Evolutionary conservation across 2,329 filamentous ascomycete species (phyloP).

Genomic region (Talaromyces pinophilus): DNA sequence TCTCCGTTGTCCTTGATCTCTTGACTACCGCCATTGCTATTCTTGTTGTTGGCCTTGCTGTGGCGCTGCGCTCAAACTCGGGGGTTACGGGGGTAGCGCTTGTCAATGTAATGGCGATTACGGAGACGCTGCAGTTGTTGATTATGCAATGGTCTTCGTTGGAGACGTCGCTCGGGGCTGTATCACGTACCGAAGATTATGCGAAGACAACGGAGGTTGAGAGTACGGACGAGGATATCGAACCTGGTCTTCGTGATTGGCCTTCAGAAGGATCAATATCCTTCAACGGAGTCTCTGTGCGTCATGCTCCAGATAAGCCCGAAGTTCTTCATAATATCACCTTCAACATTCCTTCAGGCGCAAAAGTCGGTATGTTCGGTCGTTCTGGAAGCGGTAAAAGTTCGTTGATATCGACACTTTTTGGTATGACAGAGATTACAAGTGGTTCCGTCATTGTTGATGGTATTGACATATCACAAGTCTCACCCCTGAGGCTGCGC

Average conservation of each 20-base stretch:
- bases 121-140: neutral
- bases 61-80: neutral
- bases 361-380: neutral
- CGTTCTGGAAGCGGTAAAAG: neutral
- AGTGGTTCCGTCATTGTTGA: neutral
- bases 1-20: neutral
- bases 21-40: neutral
- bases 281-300: neutral
- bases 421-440: neutral
- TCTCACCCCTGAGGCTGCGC: neutral
- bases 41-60: neutral
- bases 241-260: neutral
- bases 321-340: neutral
- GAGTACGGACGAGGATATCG: neutral
- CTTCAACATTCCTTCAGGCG: neutral
- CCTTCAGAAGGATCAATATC: neutral
- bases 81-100: neutral
- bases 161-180: neutral
- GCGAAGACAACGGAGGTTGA: neutral
- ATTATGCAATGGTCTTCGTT: neutral
- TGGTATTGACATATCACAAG: neutral
- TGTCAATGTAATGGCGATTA: neutral
- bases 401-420: neutral
- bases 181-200: neutral
- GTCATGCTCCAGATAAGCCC: neutral